phyloP scores from a whole-genome alignment of 2,329 filamentous ascomycete genomes.

The Fusarium pseudocircinatum region DNA sequence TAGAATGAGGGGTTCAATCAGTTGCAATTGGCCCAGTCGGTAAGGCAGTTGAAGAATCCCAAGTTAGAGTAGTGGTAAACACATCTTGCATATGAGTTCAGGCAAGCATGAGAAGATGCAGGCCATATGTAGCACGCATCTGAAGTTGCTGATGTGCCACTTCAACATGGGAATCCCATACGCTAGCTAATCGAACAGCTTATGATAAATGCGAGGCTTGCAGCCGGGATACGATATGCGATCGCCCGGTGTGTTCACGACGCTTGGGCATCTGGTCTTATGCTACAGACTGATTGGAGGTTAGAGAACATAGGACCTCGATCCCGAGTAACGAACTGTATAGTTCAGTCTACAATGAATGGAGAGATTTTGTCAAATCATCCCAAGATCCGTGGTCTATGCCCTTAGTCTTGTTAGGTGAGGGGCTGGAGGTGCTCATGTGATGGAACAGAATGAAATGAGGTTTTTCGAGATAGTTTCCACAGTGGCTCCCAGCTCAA shows the following conservation, averaged over 20 bases:
- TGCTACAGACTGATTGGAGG: background rate
- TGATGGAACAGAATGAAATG: background rate
- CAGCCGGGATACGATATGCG: background rate
- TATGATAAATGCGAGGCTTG: background rate
- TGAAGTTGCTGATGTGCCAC: background rate
- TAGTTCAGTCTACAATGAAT: background rate
- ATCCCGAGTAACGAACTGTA: background rate
- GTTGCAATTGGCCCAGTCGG: background rate
- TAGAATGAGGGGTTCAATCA: constrained; percentile 7
- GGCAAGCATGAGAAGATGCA: constrained; percentile 5
- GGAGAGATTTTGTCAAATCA: background rate
- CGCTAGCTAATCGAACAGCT: background rate
- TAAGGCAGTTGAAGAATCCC: background rate
- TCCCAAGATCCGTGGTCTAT: background rate
- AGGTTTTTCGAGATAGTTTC: constrained; percentile 21
- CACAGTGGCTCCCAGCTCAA: constrained; percentile 12
- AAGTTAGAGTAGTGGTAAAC: background rate
- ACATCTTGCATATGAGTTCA: background rate
- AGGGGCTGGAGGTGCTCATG: background rate
- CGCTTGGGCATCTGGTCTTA: background rate
- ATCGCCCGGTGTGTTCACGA: background rate
- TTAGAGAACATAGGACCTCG: background rate
- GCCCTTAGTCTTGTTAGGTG: background rate
- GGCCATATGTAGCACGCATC: background rate
- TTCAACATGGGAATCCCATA: background rate